phyloP scores from a whole-genome alignment of 73 alveolate species.

The Paramecium pentaurelia region DNA sequence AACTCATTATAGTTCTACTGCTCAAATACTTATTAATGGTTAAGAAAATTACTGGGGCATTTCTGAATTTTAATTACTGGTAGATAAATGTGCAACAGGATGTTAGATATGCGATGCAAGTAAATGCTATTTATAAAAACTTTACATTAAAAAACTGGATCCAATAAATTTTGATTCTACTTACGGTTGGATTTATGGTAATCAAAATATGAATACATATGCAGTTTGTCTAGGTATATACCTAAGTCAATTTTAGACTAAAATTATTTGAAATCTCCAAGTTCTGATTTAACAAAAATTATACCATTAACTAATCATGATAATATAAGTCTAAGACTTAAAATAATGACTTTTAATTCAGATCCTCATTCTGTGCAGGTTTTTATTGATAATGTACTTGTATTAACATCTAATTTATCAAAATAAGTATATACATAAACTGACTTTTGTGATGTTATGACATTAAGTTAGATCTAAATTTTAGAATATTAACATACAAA shows the following conservation, averaged over 20 bases:
- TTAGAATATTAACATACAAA: no score
- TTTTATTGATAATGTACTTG: no score
- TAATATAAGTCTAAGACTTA: neutral
- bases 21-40: neutral
- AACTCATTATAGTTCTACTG: neutral
- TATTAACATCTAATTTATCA: neutral
- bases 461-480: neutral
- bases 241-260: neutral
- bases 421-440: neutral
- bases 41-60: neutral
- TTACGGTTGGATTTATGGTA: neutral
- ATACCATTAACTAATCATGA: neutral
- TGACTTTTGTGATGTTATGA: neutral
- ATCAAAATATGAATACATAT: no score
- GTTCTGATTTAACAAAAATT: no score
- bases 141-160: no score
- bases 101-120: neutral
- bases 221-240: no score
- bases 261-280: no score
- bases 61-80: neutral
- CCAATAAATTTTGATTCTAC: no score
- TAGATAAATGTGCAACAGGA: neutral
- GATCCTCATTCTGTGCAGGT: no score
- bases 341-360: no score
- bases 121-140: neutral